Evolutionary conservation across 1,284 basidiomycete species (phyloP).

Genomic region (Microbotryum lychnidis-dioicae): DNA sequence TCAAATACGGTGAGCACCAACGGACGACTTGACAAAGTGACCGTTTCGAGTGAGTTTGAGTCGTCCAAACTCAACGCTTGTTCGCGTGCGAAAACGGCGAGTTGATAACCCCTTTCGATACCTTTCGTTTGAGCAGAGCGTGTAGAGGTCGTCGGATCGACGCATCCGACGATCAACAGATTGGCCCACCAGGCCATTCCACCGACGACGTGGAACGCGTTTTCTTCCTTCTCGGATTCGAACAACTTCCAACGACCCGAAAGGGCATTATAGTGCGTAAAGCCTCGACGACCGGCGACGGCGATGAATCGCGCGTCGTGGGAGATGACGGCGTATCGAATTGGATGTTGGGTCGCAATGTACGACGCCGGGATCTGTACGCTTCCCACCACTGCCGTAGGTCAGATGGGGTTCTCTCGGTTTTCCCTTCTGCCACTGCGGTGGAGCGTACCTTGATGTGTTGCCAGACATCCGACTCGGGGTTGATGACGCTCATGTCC

Average conservation of each 20-base stretch:
- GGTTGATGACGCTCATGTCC: constrained; percentile 96
- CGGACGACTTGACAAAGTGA: constrained; percentile 87
- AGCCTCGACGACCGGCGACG: constrained; percentile 79
- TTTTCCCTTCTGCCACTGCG: neutral
- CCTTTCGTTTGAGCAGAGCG: too few species aligned
- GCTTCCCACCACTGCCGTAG: too few species aligned
- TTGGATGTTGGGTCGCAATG: constrained; percentile 86
- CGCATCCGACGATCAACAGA: constrained; percentile 70
- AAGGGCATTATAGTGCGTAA: constrained; percentile 86
- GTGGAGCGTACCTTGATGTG: constrained; percentile 62
- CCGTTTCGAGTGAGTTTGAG: constrained; percentile 64
- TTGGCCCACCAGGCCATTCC: constrained; percentile 97
- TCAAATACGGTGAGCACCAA: constrained; percentile 86
- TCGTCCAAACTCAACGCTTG: constrained; percentile 56
- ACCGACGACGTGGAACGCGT: constrained; percentile 78
- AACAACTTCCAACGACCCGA: constrained; percentile 96
- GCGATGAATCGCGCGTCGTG: constrained; percentile 86
- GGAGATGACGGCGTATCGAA: constrained; percentile 85
- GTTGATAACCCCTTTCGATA: constrained; percentile 64
- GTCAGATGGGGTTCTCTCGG: neutral
- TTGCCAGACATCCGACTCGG: constrained; percentile 98
- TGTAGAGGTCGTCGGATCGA: neutral
- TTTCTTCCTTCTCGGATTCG: constrained; percentile 73
- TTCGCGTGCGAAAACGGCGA: constrained; percentile 93
- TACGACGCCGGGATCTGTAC: constrained; percentile 76